These are phyloP conservation scores for Suillus weaverae DNA, from an alignment of 768 basidiomycete genomes.

Conservation along the genomic window DNA sequence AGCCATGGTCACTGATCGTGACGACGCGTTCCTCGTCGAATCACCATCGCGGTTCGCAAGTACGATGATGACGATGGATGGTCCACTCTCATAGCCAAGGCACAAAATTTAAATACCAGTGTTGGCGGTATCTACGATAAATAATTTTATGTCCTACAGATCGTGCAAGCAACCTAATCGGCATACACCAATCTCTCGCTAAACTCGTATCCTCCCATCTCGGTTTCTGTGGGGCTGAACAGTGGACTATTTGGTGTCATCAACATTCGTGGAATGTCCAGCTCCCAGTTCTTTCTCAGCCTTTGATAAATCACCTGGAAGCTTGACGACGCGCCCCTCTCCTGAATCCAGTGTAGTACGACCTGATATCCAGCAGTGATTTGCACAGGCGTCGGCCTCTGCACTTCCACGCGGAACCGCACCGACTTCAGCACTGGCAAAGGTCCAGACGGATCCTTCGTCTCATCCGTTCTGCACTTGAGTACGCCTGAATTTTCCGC, in stretches of 20 bases:
- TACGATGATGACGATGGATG: constrained; percentile 41
- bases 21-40: constrained; percentile 27
- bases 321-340: constrained; percentile 83
- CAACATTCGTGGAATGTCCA: constrained; percentile 42
- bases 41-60: constrained; percentile 35
- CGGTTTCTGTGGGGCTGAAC: constrained; percentile 31
- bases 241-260: constrained; percentile 18
- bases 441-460: constrained; percentile 53
- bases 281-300: constrained; percentile 68
- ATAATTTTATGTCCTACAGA: constrained; percentile 17
- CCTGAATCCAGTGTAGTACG: constrained; percentile 67
- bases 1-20: constrained; percentile 32
- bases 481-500: constrained; percentile 64
- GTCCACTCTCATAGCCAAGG: constrained; percentile 19
- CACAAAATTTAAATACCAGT: constrained; percentile 5
- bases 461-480: constrained; percentile 75
- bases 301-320: constrained; percentile 75
- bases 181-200: constrained; percentile 36
- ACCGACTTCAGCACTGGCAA: constrained; percentile 63
- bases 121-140: constrained; percentile 1
- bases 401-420: constrained; percentile 82
- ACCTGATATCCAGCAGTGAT: constrained; percentile 51
- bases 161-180: constrained; percentile 20
- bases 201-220: constrained; percentile 27
- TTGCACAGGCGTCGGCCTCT: constrained; percentile 41